These are phyloP conservation scores for Paraphoma chrysanthemicola DNA, from an alignment of 2,329 filamentous ascomycete species.

Conservation along the genomic window DNA sequence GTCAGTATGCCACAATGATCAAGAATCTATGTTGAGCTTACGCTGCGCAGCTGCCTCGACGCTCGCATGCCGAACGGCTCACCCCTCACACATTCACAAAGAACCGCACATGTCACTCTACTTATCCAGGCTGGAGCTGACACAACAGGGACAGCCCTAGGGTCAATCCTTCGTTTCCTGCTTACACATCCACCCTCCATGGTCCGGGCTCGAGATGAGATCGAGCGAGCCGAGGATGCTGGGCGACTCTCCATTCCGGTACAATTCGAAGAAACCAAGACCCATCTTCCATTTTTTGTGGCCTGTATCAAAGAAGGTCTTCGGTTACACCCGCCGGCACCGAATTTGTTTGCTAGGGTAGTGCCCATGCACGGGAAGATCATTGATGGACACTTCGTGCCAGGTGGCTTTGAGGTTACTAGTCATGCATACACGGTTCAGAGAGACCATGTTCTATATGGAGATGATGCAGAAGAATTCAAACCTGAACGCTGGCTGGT, in stretches of 20 bases:
- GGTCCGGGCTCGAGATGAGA: conserved; percentile 27
- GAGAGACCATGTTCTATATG: conserved; percentile 52
- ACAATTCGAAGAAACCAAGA: conserved; percentile 39
- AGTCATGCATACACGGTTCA: conserved; percentile 58
- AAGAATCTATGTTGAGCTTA: conserved; percentile 2
- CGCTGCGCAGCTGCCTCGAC: conserved; percentile 35
- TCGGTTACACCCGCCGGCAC: conserved; percentile 59
- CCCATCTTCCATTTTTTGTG: conserved; percentile 55
- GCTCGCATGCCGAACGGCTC: conserved; percentile 38
- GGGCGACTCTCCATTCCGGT: conserved; percentile 31
- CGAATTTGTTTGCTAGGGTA: conserved; percentile 59
- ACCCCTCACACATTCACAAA: conserved; percentile 39
- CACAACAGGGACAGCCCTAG: conserved; percentile 45
- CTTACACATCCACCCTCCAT: conserved; percentile 20
- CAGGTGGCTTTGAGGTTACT: conserved; percentile 55
- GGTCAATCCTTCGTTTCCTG: conserved; percentile 40
- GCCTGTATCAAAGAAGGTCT: conserved; percentile 61
- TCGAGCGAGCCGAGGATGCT: conserved; percentile 27
- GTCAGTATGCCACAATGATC: conserved; percentile 12
- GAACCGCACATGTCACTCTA: conserved; percentile 46
- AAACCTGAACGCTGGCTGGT: conserved; percentile 52
- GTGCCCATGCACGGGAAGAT: conserved; percentile 39
- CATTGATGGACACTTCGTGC: conserved; percentile 50
- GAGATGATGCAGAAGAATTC: conserved; percentile 50
- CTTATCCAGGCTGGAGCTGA: conserved; percentile 49